Conservation (phyloP, 2,329 filamentous ascomycete species). For the Penicillium aurantiogriseum region DNA sequence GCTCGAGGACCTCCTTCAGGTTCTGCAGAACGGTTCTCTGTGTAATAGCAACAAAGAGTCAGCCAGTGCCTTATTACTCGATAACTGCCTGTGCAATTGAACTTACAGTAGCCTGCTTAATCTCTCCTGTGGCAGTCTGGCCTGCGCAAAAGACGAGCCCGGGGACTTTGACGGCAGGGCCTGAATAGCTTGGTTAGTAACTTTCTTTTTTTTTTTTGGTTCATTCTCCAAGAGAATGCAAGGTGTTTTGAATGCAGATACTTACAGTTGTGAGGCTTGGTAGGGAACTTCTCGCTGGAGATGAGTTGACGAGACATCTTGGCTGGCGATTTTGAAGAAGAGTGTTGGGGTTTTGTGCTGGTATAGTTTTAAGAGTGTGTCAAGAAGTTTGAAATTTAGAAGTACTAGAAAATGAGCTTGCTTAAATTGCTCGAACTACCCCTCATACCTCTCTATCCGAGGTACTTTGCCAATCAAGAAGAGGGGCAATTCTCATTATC, state of each 20-base stretch:
- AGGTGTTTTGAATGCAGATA: background rate
- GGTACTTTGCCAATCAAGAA: background rate
- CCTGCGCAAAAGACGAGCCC: slow-evolving; percentile 50
- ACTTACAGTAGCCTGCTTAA: slow-evolving; percentile 48
- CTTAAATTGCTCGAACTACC: slow-evolving; percentile 8
- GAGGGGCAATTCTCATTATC: background rate
- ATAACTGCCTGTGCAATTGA: background rate
- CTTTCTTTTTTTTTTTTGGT: background rate
- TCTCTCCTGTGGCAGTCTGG: slow-evolving; percentile 52
- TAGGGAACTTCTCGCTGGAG: slow-evolving; percentile 48
- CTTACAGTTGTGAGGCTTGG: slow-evolving; percentile 50
- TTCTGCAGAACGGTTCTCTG: slow-evolving; percentile 46
- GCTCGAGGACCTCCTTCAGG: slow-evolving; percentile 45
- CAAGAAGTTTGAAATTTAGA: background rate
- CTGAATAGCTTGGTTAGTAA: slow-evolving; percentile 19
- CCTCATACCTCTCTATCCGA: background rate
- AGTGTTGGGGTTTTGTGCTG: background rate
- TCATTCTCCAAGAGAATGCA: too few species aligned
- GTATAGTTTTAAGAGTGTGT: background rate
- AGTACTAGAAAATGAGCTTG: background rate
- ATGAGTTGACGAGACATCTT: slow-evolving; percentile 50
- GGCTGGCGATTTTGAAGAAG: slow-evolving; percentile 2
- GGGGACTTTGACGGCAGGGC: slow-evolving; percentile 46
- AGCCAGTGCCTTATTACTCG: background rate
- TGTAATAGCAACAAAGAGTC: background rate